A percentile compares a stretch with the other conserved stretches of the same genome.
Evolutionary conservation across 2,329 filamentous ascomycete genomes (phyloP).

Genomic region (Cytospora leucostoma): DNA sequence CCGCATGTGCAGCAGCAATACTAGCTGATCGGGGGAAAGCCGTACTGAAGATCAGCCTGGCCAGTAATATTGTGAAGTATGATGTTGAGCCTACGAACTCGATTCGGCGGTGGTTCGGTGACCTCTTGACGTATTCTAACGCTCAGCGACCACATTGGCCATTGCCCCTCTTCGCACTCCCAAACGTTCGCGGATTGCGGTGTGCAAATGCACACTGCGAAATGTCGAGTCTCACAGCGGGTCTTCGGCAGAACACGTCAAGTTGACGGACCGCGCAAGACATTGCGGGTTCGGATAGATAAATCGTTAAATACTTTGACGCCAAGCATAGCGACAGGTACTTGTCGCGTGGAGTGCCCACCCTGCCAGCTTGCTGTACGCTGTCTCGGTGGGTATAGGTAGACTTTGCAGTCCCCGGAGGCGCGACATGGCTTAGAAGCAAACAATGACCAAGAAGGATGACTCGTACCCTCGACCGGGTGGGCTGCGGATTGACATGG

Average conservation of each 20-base stretch:
- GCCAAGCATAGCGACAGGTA: background rate
- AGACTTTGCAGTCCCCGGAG: constrained; percentile 5
- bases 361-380: constrained; percentile 10
- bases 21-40: constrained; percentile 13
- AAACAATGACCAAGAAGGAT: constrained; percentile 21
- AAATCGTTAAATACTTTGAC: constrained; percentile 1
- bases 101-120: constrained; percentile 10
- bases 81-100: constrained; percentile 9
- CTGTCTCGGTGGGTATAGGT: constrained; percentile 17
- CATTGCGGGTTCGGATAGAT: background rate
- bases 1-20: constrained; percentile 13
- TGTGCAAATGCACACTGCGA: background rate
- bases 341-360: constrained; percentile 9
- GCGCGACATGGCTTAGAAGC: constrained; percentile 24
- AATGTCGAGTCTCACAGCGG: background rate
- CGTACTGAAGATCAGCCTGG: constrained; percentile 14
- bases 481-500: constrained; percentile 13
- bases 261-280: constrained; percentile 7
- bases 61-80: background rate
- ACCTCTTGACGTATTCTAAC: constrained; percentile 12
- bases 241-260: background rate
- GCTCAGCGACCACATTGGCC: constrained; percentile 5
- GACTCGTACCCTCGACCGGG: constrained; percentile 19
- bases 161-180: constrained; percentile 12
- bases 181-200: constrained; percentile 12